Base-by-base conservation (phyloP, 371 early-diverging fungal species). In the Circinella umbellata region DNA sequence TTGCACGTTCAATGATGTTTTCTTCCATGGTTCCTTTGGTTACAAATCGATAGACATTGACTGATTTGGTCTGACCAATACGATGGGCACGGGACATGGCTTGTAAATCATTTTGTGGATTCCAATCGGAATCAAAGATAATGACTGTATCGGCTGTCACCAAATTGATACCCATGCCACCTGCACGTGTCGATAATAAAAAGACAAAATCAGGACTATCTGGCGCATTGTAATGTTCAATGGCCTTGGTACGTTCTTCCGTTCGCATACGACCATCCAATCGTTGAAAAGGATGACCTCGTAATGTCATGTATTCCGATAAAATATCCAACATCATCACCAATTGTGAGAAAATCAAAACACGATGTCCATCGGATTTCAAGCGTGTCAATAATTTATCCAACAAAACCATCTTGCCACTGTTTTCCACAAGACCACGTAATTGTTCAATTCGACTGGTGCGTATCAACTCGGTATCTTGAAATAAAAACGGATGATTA, bases 21-120 rank as follows among this genome's bases (percentile, higher is more conserved):
- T 99, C 99, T 74, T 99, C 99, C 75, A 99, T 95, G 0, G 99
- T 99, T 59, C 94, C 96, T 74, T 98, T 97, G 46, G 98, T 91
- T 10, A 99, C 94, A 71, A 99, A 95, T 54, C 99, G 91, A 77
- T 99, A 99, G 3, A 99, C 99, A 67, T 96, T 97, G 35, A 99
- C 99, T 15, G 93, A 89, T 69, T 96, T 97, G 74, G 95, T 99
- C 73, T 99, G 99, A 0, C 99, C 99, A 72, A 97, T 94, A 74
- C 99, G 92, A 83, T 99, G 99, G 3, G 98, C 99, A 61, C 99
- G 92, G 4, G 99, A 99, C 98, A 99, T 99, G 48, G 99, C 99
- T 82, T 99, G 99, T 62, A 99, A 79, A 77, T 99, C 99, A 75
- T 97, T 99, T 78, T 99, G 99, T 5, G 99, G 99, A 78, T 99